These are phyloP conservation scores for Hanseniaspora pseudoguilliermondii DNA, from an alignment of 805 yeast genomes.

Conservation along the genomic window DNA sequence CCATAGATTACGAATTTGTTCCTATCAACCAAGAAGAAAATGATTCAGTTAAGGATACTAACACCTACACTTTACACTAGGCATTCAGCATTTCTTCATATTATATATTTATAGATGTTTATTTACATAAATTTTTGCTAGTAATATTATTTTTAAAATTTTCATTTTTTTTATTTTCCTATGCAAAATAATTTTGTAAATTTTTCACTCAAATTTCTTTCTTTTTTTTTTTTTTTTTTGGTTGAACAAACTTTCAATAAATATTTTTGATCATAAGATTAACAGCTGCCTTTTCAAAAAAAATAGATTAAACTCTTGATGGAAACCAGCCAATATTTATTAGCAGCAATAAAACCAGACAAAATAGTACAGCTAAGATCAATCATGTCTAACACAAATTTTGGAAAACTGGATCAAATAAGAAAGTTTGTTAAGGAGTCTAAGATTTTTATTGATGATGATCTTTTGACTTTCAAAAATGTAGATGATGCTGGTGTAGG, in stretches of 20 bases:
- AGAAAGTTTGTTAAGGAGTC: constrained; percentile 43
- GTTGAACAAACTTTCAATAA: no score
- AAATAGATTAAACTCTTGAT: neutral
- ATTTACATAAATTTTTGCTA: no score
- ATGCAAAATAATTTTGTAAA: no score
- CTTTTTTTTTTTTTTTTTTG: no score
- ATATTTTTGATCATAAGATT: no score
- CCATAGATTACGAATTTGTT: constrained; percentile 42
- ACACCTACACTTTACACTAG: constrained; percentile 25
- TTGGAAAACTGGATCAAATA: constrained; percentile 23
- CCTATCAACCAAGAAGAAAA: constrained; percentile 33
- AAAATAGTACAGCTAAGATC: no score
- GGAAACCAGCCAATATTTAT: neutral
- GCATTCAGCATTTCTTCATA: neutral
- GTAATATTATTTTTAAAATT: no score
- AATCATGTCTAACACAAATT: constrained; percentile 27
- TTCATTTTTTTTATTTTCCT: no score
- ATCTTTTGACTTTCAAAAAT: constrained; percentile 31
- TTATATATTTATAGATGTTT: no score
- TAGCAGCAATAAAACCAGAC: no score
- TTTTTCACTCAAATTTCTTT: no score
- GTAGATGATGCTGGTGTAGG: constrained; percentile 58
- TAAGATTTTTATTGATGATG: constrained; percentile 41
- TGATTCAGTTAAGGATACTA: constrained; percentile 50
- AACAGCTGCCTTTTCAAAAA: no score